Evolutionary conservation across 2,329 filamentous ascomycete genomes (phyloP).

Genomic region (Epichloe aotearoae): DNA sequence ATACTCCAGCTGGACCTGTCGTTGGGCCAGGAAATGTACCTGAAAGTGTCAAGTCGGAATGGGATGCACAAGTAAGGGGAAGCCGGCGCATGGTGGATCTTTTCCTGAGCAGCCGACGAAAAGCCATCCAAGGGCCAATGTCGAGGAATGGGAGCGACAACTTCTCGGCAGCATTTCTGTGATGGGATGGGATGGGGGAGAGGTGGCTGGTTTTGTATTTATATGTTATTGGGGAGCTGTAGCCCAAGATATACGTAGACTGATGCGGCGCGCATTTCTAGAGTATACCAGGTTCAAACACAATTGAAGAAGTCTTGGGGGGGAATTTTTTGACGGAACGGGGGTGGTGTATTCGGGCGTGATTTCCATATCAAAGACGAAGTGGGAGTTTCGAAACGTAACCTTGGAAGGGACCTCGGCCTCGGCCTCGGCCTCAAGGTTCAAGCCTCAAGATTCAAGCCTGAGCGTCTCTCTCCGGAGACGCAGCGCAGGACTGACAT

Average conservation of each 20-base stretch:
- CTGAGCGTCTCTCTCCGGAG: background rate
- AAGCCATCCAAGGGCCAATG: conserved; percentile 23
- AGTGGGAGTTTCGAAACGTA: background rate
- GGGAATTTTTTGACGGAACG: background rate
- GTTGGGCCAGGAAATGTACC: background rate
- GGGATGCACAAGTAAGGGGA: conserved; percentile 24
- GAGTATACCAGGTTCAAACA: too few species aligned
- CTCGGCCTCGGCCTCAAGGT: background rate
- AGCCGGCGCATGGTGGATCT: conserved; percentile 41
- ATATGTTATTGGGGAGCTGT: conserved; percentile 1
- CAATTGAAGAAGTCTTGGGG: background rate
- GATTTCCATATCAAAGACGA: background rate
- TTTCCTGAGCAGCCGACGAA: conserved; percentile 37
- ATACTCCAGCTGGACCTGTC: background rate
- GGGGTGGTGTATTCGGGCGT: too few species aligned
- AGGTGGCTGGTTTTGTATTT: background rate
- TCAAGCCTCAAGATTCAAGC: too few species aligned
- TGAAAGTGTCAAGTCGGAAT: conserved; percentile 6
- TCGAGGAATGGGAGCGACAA: conserved; percentile 13
- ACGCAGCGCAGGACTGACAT: conserved; percentile 21
- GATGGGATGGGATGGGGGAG: background rate
- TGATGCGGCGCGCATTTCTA: background rate
- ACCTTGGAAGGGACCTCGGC: too few species aligned
- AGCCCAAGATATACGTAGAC: background rate
- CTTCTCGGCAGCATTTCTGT: conserved; percentile 21